Evolutionary conservation across 306 rosid species (phyloP), one percentile per base, ranked within the genome.

Genomic region (Quercus dentata): DNA sequence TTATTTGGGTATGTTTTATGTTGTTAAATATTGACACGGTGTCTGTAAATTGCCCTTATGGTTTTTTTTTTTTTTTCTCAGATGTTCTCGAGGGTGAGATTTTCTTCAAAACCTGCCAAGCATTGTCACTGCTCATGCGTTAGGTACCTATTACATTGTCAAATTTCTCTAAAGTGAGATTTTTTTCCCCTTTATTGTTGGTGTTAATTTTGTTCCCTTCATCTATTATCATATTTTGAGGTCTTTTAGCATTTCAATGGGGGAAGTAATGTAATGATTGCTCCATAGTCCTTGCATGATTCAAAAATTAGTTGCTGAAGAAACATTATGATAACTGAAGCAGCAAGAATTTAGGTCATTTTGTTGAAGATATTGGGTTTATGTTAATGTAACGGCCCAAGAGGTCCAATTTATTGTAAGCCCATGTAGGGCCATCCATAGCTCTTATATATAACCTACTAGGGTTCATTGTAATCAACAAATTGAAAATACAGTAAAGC

Each of bases 21-120:
- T 74, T 82, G 41, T 9, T 52, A 35, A 68, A 55, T 74, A 81
- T 74, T n/a, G 77, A 27, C 8, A 65, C 5, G 62, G 20, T 71
- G 79, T 49, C 52, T 61, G 12, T 52, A 7, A 71, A 52, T 71
- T 63, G 17, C 69, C 69, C 73, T 64, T 56, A 23, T 87, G 64
- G 44, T 58, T 73, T 82, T 75, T 65, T 74, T 72, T 21, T 80
- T 80, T 67, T 52, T 83, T 80, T 73, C 56, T 23, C 89, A 95
- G 97, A 90, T 41, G 90, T 95, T 81, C 98, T 95, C 56, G 97
- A 92, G 83, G 97, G 98, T 78, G 97, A 95, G 74, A 91, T 95
- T 85, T 95, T 86, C 99, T 95, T 85, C 99, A 95, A 85, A 95
- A 92, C 83, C 85, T 95, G 82, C 98, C 98, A 23, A 95, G 98